phyloP scores from a whole-genome alignment of 2,329 filamentous ascomycete species.

The Madurella mycetomatis region DNA sequence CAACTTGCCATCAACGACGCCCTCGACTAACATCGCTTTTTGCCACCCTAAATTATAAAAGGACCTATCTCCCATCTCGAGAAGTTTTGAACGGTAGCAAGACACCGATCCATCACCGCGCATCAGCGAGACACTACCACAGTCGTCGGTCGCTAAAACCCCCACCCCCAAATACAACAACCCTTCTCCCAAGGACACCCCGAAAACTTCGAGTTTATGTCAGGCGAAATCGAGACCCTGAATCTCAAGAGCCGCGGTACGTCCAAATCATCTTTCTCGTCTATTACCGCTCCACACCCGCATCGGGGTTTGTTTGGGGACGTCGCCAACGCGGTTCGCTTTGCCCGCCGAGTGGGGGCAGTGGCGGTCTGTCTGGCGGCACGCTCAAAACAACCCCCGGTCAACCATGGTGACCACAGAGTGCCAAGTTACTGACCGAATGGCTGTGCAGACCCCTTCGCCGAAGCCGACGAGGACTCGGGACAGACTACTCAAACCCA shows the following conservation, averaged over 20 bases:
- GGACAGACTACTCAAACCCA: slow-evolving; percentile 92
- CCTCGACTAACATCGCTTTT: slow-evolving; percentile 20
- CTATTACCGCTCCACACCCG: neutral
- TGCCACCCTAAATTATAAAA: slow-evolving; percentile 15
- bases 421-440: slow-evolving; percentile 28
- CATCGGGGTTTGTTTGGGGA: neutral
- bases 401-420: neutral
- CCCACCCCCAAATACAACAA: slow-evolving; percentile 38
- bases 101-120: slow-evolving; percentile 20
- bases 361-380: neutral
- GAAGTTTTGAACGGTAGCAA: slow-evolving; percentile 6
- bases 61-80: slow-evolving; percentile 4
- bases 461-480: slow-evolving; percentile 99
- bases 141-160: slow-evolving; percentile 50
- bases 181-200: slow-evolving; percentile 52
- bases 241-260: slow-evolving; percentile 94
- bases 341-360: neutral
- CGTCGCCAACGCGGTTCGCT: neutral
- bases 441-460: slow-evolving; percentile 82
- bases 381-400: neutral
- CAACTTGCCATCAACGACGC: slow-evolving; percentile 22
- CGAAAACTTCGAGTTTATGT: slow-evolving; percentile 85
- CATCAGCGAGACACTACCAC: slow-evolving; percentile 45
- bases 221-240: slow-evolving; percentile 64
- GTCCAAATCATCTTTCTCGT: slow-evolving; percentile 33